These are phyloP conservation scores for Rhodomyrtus tomentosa DNA, from an alignment of 345 rosid genomes.

Conservation along the genomic window DNA sequence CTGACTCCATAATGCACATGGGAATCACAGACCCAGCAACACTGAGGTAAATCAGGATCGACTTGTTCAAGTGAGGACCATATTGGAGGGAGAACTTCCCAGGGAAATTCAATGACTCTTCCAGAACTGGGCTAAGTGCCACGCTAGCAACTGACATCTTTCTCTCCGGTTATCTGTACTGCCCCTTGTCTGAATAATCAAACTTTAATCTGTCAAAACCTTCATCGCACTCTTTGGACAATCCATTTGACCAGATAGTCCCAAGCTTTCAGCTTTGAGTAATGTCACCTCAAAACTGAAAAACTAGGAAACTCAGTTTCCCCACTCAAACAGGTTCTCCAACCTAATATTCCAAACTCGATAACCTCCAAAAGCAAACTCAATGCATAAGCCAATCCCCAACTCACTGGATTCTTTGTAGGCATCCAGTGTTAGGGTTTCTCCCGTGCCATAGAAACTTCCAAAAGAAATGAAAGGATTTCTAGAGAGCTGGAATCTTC, in stretches of 20 bases:
- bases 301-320: background rate
- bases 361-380: background rate
- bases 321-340: background rate
- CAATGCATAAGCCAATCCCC: background rate
- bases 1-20: slow-evolving; percentile 51
- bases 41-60: slow-evolving; percentile 49
- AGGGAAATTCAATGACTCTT: slow-evolving; percentile 25
- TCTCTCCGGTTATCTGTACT: slow-evolving; percentile 5
- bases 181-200: background rate
- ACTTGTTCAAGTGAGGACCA: slow-evolving; percentile 20
- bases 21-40: slow-evolving; percentile 51
- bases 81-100: slow-evolving; percentile 13
- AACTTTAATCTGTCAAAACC: background rate
- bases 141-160: slow-evolving; percentile 49
- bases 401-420: background rate
- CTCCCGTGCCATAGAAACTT: background rate
- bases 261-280: background rate
- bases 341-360: background rate
- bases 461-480: background rate
- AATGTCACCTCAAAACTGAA: background rate
- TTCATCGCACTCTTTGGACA: background rate
- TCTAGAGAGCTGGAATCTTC: background rate
- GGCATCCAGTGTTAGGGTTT: background rate
- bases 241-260: background rate
- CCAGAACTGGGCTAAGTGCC: slow-evolving; percentile 45